Evolutionary conservation across 2,329 filamentous ascomycete species (phyloP).

Genomic region (Penicillium fuscoglaucum): DNA sequence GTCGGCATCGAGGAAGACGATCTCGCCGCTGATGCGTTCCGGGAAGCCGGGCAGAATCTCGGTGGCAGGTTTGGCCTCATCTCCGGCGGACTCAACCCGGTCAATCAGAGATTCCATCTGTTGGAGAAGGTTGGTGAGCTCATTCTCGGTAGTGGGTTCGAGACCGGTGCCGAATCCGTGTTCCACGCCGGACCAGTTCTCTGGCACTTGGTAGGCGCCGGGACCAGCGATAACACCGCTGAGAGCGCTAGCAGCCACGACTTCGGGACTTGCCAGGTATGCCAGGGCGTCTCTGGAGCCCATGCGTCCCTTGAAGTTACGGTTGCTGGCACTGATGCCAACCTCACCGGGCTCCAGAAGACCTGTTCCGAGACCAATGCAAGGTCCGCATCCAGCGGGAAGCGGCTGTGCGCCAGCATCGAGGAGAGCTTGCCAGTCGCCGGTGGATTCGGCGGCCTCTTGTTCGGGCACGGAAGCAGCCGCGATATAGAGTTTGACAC

Average conservation of each 20-base stretch:
- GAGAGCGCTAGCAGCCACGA: constrained; percentile 87
- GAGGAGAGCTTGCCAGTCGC: constrained; percentile 81
- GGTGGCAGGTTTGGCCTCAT: constrained; percentile 44
- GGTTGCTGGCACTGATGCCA: constrained; percentile 78
- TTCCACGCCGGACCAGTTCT: constrained; percentile 61
- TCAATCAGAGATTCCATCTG: constrained; percentile 65
- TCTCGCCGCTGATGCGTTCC: constrained; percentile 77
- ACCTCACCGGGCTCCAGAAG: constrained; percentile 82
- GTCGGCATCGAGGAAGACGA: constrained; percentile 80
- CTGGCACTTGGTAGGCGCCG: constrained; percentile 73
- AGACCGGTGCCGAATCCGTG: constrained; percentile 72
- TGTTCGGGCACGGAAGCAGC: constrained; percentile 82
- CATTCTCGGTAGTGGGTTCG: constrained; percentile 60
- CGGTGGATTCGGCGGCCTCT: constrained; percentile 70
- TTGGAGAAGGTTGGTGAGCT: constrained; percentile 68
- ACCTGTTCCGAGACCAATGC: constrained; percentile 80
- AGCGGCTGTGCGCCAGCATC: constrained; percentile 74
- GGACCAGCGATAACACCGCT: constrained; percentile 60
- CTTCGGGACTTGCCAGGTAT: constrained; percentile 84
- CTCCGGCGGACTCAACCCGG: constrained; percentile 50
- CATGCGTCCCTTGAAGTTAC: constrained; percentile 92
- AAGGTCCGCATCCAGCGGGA: constrained; percentile 75
- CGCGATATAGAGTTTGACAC: constrained; percentile 85
- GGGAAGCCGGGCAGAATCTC: constrained; percentile 85
- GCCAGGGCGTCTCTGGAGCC: constrained; percentile 76